phyloP scores from a whole-genome alignment of 805 yeast species.

The Tetrapisispora phaffii region DNA sequence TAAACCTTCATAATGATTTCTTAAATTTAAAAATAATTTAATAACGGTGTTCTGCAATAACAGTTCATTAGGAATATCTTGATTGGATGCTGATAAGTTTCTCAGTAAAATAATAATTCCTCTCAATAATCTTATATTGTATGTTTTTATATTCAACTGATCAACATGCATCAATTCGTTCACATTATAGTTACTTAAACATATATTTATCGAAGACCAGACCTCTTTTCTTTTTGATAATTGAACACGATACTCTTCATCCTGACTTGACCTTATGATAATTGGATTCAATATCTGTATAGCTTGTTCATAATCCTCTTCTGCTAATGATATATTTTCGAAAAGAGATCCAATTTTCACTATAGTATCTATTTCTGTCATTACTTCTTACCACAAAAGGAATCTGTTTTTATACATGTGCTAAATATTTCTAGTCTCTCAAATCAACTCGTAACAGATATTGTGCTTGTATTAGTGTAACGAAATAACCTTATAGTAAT shows the following conservation, averaged over 20 bases:
- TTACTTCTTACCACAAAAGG: background rate
- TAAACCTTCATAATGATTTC: background rate
- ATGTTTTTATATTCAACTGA: conserved; percentile 6
- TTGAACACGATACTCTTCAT: conserved; percentile 19
- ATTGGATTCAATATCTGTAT: conserved; percentile 12
- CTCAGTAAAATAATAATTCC: conserved; percentile 42
- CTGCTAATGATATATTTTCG: background rate
- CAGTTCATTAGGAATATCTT: conserved; percentile 22
- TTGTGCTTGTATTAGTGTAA: too few relatives aligned
- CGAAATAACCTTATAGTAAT: too few relatives aligned
- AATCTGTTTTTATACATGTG: too few relatives aligned
- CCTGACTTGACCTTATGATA: conserved; percentile 19
- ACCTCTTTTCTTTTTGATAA: conserved; percentile 15
- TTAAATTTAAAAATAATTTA: conserved; percentile 6
- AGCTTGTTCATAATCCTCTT: background rate
- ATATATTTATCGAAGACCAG: conserved; percentile 21
- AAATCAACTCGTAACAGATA: too few relatives aligned
- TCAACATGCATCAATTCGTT: conserved; percentile 1
- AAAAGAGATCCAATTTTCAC: background rate
- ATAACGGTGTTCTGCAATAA: conserved; percentile 13
- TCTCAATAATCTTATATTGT: conserved; percentile 32
- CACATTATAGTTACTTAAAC: conserved; percentile 5
- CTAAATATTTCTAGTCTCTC: too few relatives aligned
- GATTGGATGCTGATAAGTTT: conserved; percentile 34
- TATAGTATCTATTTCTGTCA: background rate